A percentile compares a stretch with the other conserved stretches of the same genome.
Conservation (phyloP, 192 early-diverging fungal genomes). For the Dissophora globulifera region DNA sequence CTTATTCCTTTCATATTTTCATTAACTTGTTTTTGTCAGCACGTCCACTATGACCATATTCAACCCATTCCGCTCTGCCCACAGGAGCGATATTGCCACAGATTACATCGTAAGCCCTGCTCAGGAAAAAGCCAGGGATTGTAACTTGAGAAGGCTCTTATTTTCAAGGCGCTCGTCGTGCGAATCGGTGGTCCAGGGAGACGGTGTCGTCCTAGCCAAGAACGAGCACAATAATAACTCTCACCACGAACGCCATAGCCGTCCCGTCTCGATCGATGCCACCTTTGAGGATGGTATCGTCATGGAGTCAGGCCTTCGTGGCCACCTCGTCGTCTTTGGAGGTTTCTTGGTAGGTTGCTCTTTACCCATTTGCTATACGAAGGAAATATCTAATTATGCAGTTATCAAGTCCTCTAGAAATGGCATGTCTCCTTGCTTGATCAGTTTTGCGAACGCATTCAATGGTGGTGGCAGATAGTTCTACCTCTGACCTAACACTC, state of each 20-base stretch:
- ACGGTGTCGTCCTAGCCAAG: conserved; percentile 49
- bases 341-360: conserved; percentile 34
- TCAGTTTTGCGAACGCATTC: too few relatives aligned
- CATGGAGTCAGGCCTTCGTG: conserved; percentile 45
- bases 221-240: conserved; percentile 36
- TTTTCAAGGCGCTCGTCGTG: conserved; percentile 40
- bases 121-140: conserved; percentile 28
- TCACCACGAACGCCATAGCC: conserved; percentile 34
- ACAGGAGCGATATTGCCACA: neutral
- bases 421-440: too few relatives aligned
- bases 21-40: conserved; percentile 40
- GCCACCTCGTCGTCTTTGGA: conserved; percentile 51
- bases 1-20: conserved; percentile 12
- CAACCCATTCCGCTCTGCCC: conserved; percentile 16
- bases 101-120: conserved; percentile 19
- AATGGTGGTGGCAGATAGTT: too few relatives aligned
- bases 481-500: too few relatives aligned
- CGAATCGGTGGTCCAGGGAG: conserved; percentile 43
- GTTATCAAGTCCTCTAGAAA: neutral
- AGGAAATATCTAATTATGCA: neutral
- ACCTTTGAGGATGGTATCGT: conserved; percentile 46
- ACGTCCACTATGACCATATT: conserved; percentile 40
- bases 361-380: neutral
- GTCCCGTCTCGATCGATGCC: conserved; percentile 42
- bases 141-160: conserved; percentile 29